A percentile compares a stretch with the other conserved stretches of the same genome.
Evolutionary conservation across 192 early-diverging fungal genomes (phyloP).

Genomic region (Coemansia sp.): DNA sequence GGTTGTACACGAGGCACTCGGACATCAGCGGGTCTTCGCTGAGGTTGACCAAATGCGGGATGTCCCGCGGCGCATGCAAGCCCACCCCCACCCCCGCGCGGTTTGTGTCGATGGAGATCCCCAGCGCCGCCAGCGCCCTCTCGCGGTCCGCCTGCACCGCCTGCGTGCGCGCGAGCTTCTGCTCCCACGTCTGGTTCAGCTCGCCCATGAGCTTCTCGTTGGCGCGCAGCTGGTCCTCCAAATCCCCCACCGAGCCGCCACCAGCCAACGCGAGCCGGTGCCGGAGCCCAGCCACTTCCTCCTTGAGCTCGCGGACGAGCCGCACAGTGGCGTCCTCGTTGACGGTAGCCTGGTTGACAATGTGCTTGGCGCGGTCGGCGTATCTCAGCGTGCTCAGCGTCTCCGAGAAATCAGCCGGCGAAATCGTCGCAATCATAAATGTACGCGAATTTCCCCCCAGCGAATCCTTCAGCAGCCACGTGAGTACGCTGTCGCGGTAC

Average conservation of each 20-base stretch:
- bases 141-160: slow-evolving; percentile 72
- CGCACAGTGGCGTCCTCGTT: slow-evolving; percentile 85
- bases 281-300: slow-evolving; percentile 70
- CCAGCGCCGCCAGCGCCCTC: slow-evolving; percentile 74
- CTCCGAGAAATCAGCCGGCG: slow-evolving; percentile 75
- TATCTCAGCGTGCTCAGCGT: slow-evolving; percentile 86
- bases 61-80: slow-evolving; percentile 71
- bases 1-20: slow-evolving; percentile 87
- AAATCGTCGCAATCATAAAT: slow-evolving; percentile 77
- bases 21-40: slow-evolving; percentile 89
- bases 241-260: slow-evolving; percentile 14
- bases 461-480: slow-evolving; percentile 83
- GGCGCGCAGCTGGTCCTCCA: slow-evolving; percentile 79
- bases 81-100: slow-evolving; percentile 59
- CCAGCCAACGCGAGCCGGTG: slow-evolving; percentile 56
- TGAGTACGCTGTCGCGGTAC: slow-evolving; percentile 89
- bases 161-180: slow-evolving; percentile 72
- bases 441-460: slow-evolving; percentile 85
- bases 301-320: slow-evolving; percentile 79
- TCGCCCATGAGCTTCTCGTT: slow-evolving; percentile 86
- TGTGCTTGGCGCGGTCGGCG: slow-evolving; percentile 86
- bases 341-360: slow-evolving; percentile 88
- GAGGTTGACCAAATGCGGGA: slow-evolving; percentile 86
- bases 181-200: slow-evolving; percentile 82
- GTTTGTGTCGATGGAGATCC: slow-evolving; percentile 71